Conservation (phyloP, 2,329 filamentous ascomycete species). For the Exophiala calicioides region DNA sequence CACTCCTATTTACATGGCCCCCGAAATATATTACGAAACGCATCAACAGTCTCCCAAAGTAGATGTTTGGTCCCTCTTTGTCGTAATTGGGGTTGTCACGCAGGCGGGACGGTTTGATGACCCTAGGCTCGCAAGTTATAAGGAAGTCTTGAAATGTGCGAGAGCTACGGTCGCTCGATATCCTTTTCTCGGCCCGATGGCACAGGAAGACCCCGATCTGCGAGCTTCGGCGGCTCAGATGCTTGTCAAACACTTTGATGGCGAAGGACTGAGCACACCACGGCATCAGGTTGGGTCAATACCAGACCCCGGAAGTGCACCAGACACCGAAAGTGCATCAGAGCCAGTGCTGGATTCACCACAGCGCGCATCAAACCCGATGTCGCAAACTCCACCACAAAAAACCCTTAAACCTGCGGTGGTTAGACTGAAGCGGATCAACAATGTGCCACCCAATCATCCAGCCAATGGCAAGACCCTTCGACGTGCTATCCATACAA, state of each 20-base stretch:
- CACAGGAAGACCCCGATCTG: conserved; percentile 22
- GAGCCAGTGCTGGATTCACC: too few species aligned
- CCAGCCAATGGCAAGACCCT: too few species aligned
- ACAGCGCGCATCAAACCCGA: not conserved
- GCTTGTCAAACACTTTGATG: conserved; percentile 28
- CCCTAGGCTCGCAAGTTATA: not conserved
- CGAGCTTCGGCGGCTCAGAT: conserved; percentile 35
- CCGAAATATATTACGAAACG: conserved; percentile 18
- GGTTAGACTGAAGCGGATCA: too few species aligned
- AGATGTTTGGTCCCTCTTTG: conserved; percentile 29
- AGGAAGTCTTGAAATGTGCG: not conserved
- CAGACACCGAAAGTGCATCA: too few species aligned
- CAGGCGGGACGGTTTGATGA: not conserved
- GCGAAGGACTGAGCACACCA: conserved; percentile 26
- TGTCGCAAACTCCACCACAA: not conserved
- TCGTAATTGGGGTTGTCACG: conserved; percentile 2
- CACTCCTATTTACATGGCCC: conserved; percentile 26
- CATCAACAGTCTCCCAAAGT: conserved; percentile 27
- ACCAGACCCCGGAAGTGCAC: not conserved
- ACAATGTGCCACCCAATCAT: too few species aligned
- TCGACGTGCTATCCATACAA: too few species aligned
- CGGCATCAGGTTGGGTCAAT: conserved; percentile 6
- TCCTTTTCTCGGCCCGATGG: conserved; percentile 25
- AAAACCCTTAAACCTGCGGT: too few species aligned
- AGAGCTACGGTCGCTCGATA: conserved; percentile 3